Base-by-base conservation (phyloP, 2,329 filamentous ascomycete genomes). In the Penicillium frequentans region DNA sequence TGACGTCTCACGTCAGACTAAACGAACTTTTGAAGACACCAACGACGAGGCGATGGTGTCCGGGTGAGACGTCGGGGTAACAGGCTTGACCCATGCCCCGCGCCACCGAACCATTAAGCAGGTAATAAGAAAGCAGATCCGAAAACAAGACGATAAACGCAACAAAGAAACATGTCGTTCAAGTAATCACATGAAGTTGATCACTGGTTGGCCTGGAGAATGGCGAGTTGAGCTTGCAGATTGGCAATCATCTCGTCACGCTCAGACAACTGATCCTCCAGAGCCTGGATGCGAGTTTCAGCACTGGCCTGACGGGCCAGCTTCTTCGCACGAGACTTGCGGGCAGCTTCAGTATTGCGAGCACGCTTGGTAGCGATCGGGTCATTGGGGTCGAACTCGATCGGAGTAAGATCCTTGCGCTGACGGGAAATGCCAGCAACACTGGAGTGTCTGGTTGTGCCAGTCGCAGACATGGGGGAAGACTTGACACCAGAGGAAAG, bases 281-380 rank as follows among this genome's bases (percentile, higher is more conserved):
- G 78, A 71, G 89, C 86, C 19, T 80, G 82, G 68, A 96, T 92
- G 68, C 85, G 82, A 39, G 83, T 83, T 79, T 96, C 90, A 46
- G 96, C 81, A 56, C 87, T 85, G 55, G 90, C 87, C 59, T 93
- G 82, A 65, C 88, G 85, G 72, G 89, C 83, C 56, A 90, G 86
- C 80, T 96, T 96, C 64, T 91, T 88, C 70, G 91, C 88, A 52
- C 93, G 88, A 58, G 92, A 96, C 79, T 96, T 96, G 64, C 93
- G 91, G 68, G 93, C 93, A 19, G 93, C 93, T 73, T 96, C 84
- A 9, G 92, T 96, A 75, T 97, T 98, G 65, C 92, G 89, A 50
- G 92, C 93, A 73, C 93, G 90, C 86, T 97, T 97, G 82, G 93
- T 85, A 21, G 91, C 91, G n/a, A 89, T 74, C 10, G 84, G 84